A percentile compares a stretch with the other conserved stretches of the same genome.
Evolutionary conservation across 164 flowering plant species (phyloP).

Genomic region (Tetrastigma voinierianum): DNA sequence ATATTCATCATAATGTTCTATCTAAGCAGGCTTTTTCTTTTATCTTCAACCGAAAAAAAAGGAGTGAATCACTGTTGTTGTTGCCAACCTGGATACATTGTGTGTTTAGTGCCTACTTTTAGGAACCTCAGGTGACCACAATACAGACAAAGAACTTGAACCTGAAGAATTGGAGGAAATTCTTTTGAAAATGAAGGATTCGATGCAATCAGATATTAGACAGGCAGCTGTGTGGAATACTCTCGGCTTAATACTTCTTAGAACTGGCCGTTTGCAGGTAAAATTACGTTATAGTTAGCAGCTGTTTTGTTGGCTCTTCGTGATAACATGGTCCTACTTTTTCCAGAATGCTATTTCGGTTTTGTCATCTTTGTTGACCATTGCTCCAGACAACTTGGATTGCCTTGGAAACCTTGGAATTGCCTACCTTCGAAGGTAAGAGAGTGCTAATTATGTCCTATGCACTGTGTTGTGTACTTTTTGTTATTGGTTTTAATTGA

Average conservation of each 20-base stretch:
- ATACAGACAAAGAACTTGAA: conserved; percentile 66
- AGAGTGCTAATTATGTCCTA: background rate
- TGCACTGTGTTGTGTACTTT: background rate
- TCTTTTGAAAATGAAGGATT: conserved; percentile 64
- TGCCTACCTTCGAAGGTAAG: conserved; percentile 82
- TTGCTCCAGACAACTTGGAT: conserved; percentile 75
- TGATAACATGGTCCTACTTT: conserved; percentile 13
- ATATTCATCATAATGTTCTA: background rate
- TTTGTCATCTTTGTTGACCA: conserved; percentile 59
- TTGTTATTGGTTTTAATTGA: too few relatives aligned
- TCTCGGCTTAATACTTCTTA: conserved; percentile 76
- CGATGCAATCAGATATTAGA: conserved; percentile 68
- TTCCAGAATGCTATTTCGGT: conserved; percentile 75
- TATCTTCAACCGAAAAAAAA: background rate
- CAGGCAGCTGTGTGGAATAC: conserved; percentile 89
- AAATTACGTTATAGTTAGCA: background rate
- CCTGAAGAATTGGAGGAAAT: conserved; percentile 73
- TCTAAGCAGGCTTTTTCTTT: background rate
- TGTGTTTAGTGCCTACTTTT: conserved; percentile 69
- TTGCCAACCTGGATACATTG: conserved; percentile 5
- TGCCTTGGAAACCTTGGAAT: conserved; percentile 88
- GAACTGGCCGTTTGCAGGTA: conserved; percentile 84
- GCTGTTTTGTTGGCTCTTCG: background rate
- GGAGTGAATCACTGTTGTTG: background rate
- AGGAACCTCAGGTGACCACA: conserved; percentile 57